Base-by-base conservation (phyloP, 306 rosid species). In the Castanospermum australe region DNA sequence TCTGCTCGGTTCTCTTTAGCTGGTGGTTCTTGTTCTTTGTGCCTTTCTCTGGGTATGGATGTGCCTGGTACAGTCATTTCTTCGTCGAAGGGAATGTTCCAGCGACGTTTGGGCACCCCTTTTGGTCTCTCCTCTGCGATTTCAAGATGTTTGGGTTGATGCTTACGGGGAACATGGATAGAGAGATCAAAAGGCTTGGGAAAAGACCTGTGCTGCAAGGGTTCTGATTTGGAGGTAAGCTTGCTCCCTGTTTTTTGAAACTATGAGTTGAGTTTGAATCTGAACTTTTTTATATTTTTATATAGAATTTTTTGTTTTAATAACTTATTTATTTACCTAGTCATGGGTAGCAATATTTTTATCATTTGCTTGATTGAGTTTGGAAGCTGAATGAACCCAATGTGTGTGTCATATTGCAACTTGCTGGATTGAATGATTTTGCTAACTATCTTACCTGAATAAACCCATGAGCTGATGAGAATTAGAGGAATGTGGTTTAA, bases 51-150 rank as follows among this genome's bases (percentile, higher is more conserved):
- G 97, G 96, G 17, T 93, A 95, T 87, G 99, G 98, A 36, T 89
- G 86, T 59, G 99, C 98, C 9, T 95, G 99, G 99, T 95, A 93
- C 81, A 95, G 97, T 82, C 98, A 95, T 81, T 93, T 95, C 89
- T 95, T 91, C 50, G 86, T 95, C 5, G 98, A 95, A 79, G 89
- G 93, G 79, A 95, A 95, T 79, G 67, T 90, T 76, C 99, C 99
- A 0, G 93, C 90, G 0, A 82, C 98, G 25, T 95, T 91, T 76
- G 98, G 97, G 4, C 98, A 95, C 77, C 99, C 99, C 6, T 74
- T 95, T 75, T 95, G 98, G 99, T 95, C 99, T 24, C 83, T 95
- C 13, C 25, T 92, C 0, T 95, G 99, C 67, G 97, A 95, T 81
- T 88, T 52, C 86, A 93, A 86, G 92, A 95, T 95, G 99, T 92